phyloP scores from a whole-genome alignment of 2,329 filamentous ascomycete genomes.

The Paraconiothyrium sp. region DNA sequence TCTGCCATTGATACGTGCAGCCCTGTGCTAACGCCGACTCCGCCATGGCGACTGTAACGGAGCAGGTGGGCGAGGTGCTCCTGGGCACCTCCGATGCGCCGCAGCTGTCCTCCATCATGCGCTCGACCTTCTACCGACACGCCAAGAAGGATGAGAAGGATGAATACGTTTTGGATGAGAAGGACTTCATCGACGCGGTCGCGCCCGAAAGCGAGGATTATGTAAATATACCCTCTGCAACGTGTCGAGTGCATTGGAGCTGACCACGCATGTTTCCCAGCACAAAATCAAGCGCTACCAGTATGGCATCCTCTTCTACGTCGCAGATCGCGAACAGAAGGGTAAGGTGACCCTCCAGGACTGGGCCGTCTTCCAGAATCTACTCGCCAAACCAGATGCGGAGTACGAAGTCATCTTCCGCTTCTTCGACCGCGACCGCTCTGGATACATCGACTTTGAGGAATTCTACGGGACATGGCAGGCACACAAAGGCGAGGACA shows the following conservation, averaged over 20 bases:
- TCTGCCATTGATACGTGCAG: constrained; percentile 40
- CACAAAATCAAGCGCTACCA: constrained; percentile 98
- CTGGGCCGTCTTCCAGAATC: constrained; percentile 93
- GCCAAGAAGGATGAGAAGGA: constrained; percentile 80
- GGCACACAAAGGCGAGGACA: constrained; percentile 83
- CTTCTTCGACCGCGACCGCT: constrained; percentile 87
- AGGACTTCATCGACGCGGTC: constrained; percentile 92
- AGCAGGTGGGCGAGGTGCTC: constrained; percentile 69
- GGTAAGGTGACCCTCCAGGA: constrained; percentile 83
- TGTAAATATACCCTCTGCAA: constrained; percentile 65
- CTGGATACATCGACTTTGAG: constrained; percentile 87
- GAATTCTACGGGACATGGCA: constrained; percentile 87
- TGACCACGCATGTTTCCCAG: constrained; percentile 60
- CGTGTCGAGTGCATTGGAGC: constrained; percentile 33
- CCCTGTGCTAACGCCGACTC: constrained; percentile 22
- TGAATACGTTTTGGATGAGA: constrained; percentile 80
- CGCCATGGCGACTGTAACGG: constrained; percentile 70
- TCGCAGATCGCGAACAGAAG: constrained; percentile 80
- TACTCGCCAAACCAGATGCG: constrained; percentile 91
- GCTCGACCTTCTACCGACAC: constrained; percentile 77
- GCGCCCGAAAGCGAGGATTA: constrained; percentile 89
- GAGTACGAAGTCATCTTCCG: constrained; percentile 99
- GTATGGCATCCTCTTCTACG: constrained; percentile 90
- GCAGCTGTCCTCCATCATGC: constrained; percentile 77
- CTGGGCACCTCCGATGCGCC: constrained; percentile 68